Evolutionary conservation across 495 filamentous ascomycete species (phyloP), one percentile per base, ranked within the genome.

Genomic region (Chaetomium fimeti): DNA sequence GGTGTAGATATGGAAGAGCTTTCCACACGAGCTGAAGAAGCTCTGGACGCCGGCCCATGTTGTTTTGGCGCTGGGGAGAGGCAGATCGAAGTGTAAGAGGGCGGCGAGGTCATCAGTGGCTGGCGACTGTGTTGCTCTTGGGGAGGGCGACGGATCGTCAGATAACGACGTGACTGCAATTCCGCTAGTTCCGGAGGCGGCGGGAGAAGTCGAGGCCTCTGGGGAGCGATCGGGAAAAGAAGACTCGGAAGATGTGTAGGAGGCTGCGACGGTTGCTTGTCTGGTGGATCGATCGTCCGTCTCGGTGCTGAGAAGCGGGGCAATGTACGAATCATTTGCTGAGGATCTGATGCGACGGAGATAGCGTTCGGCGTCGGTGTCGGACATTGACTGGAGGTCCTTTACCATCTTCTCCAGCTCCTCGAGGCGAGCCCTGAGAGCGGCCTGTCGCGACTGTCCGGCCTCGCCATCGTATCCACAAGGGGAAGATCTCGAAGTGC

Each of bases 1-100:
- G 0, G 72, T 64, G 28, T 75, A 76, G 52, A 75, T 64, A 43
- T 75, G 69, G 36, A 75, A 76, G 0, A 76, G 68, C 43, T 67
- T 71, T 3, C 72, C 74, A 32, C 67, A 68, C 6, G 62, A 72
- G 58, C 59, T 63, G 64, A 66, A 76, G 66, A 76, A 76, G 54
- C 66, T 66, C n/a, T 70, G 60, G 13, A 76, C 54, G n/a, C 70
- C 72, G 9, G 57, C 60, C 28, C 29, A 63, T 2, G 68, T 73
- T 0, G 47, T 40, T 22, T 64, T 40, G 24, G 72, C 70, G 22
- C 60, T 66, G 16, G 73, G 73, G 27, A 74, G 64, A 29, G 73
- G 73, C n/a, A 74, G 62, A 29, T 66, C 51, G 1, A 69, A 45
- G 15, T 54, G 62, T 16, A 65, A 52, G 9, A 72, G 22, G 38